Conservation (phyloP, 1,284 basidiomycete genomes). For the Cryptococcus amylolentus region DNA sequence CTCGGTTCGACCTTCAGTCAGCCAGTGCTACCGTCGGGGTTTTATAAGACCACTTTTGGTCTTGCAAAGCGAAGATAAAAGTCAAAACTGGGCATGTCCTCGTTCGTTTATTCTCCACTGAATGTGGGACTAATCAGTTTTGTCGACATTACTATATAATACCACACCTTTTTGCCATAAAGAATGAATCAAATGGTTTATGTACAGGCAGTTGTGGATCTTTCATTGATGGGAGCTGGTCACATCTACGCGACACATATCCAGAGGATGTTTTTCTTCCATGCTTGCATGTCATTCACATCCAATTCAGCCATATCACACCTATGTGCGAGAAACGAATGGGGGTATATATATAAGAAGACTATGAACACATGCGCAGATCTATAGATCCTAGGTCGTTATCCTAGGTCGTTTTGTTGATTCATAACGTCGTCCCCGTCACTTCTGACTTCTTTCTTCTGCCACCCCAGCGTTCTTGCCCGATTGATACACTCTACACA, state of each 20-base stretch:
- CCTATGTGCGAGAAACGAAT: too few relatives aligned
- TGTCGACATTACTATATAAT: conserved; percentile 21
- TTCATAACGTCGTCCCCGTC: too few relatives aligned
- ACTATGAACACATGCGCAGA: too few relatives aligned
- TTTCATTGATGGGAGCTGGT: too few relatives aligned
- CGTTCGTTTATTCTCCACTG: conserved; percentile 31
- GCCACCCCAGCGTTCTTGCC: neutral
- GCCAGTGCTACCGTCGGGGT: conserved; percentile 29
- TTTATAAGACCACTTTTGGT: conserved; percentile 10
- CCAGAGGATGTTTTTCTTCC: too few relatives aligned
- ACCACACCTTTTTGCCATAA: neutral
- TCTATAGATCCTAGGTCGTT: too few relatives aligned
- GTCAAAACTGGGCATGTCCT: conserved; percentile 42
- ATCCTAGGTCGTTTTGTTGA: too few relatives aligned
- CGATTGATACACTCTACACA: neutral
- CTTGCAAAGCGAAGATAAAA: conserved; percentile 29
- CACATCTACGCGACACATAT: too few relatives aligned
- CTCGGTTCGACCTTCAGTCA: conserved; percentile 31
- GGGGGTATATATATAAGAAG: too few relatives aligned
- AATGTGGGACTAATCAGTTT: conserved; percentile 42
- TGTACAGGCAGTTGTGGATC: neutral
- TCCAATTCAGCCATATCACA: too few relatives aligned
- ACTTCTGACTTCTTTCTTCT: neutral
- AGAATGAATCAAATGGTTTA: neutral
- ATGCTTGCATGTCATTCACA: too few relatives aligned